These are phyloP conservation scores for Globisporangium heterothallicum DNA, from an alignment of 352 stramenopile species.

Conservation along the genomic window DNA sequence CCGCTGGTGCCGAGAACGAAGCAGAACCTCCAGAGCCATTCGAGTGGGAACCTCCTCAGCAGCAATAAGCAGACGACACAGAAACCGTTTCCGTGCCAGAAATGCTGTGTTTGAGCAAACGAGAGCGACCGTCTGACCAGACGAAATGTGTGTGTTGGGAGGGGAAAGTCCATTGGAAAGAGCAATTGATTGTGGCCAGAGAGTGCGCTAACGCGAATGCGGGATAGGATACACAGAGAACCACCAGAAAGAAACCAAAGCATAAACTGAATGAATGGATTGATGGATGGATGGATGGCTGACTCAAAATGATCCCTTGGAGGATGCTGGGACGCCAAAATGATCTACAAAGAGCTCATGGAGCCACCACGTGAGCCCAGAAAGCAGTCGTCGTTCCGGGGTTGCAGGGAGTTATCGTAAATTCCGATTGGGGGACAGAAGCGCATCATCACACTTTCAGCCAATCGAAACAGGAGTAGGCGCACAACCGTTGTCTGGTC, in stretches of 20 bases:
- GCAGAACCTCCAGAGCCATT: slow-evolving; percentile 94
- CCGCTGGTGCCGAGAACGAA: slow-evolving; percentile 90
- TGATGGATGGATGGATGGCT: slow-evolving; percentile 3
- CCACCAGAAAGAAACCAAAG: background rate
- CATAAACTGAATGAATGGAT: slow-evolving; percentile 7
- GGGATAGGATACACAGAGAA: too few species aligned
- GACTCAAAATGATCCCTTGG: background rate
- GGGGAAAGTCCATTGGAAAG: too few species aligned
- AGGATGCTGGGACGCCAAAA: background rate
- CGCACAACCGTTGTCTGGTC: too few species aligned
- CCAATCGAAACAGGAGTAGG: background rate
- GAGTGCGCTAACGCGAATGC: too few species aligned
- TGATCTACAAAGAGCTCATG: slow-evolving; percentile 8
- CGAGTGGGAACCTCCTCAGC: slow-evolving; percentile 88
- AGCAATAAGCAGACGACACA: slow-evolving; percentile 3
- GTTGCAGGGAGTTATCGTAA: background rate
- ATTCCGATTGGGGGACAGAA: background rate
- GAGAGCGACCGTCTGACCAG: background rate
- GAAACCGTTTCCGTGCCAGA: too few species aligned
- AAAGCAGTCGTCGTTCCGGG: too few species aligned
- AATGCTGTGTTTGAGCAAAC: background rate
- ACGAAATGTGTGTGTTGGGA: too few species aligned
- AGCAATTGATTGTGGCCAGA: too few species aligned
- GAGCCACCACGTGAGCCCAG: too few species aligned
- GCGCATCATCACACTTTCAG: background rate